phyloP scores from a whole-genome alignment of 495 filamentous ascomycete genomes.

The Penicillium subrubescens region DNA sequence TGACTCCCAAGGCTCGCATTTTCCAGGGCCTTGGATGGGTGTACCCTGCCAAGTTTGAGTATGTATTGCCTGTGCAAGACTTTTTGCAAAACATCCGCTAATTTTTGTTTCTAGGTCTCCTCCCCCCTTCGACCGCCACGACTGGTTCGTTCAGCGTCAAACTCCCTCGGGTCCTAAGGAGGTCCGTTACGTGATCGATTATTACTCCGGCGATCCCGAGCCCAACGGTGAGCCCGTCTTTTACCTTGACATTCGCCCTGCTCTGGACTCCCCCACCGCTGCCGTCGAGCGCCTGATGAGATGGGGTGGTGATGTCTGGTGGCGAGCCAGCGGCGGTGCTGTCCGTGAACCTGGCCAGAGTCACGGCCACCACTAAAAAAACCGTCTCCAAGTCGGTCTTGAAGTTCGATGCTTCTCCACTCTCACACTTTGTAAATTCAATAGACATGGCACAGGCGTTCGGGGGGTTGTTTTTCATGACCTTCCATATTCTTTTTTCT shows the following conservation, averaged over 20 bases:
- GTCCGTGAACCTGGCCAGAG: constrained; percentile 43
- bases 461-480: constrained; percentile 12
- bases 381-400: not conserved
- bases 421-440: constrained; percentile 33
- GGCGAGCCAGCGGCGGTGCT: constrained; percentile 76
- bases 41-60: constrained; percentile 80
- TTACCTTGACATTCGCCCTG: constrained; percentile 94
- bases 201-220: constrained; percentile 87
- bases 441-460: constrained; percentile 35
- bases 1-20: constrained; percentile 86
- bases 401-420: constrained; percentile 28
- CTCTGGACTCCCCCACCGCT: constrained; percentile 77
- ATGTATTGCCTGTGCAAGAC: constrained; percentile 27
- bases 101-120: constrained; percentile 53
- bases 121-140: constrained; percentile 95
- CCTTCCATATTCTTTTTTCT: constrained; percentile 13
- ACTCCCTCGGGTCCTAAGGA: constrained; percentile 65
- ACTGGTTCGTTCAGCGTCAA: constrained; percentile 86
- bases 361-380: constrained; percentile 14
- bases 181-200: constrained; percentile 96
- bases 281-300: constrained; percentile 81
- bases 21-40: constrained; percentile 74
- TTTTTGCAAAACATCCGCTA: constrained; percentile 8
- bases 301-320: constrained; percentile 96
- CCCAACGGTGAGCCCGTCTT: constrained; percentile 93